These are phyloP conservation scores for Akanthomyces uredinophilus DNA, from an alignment of 2,329 filamentous ascomycete species.

Conservation along the genomic window DNA sequence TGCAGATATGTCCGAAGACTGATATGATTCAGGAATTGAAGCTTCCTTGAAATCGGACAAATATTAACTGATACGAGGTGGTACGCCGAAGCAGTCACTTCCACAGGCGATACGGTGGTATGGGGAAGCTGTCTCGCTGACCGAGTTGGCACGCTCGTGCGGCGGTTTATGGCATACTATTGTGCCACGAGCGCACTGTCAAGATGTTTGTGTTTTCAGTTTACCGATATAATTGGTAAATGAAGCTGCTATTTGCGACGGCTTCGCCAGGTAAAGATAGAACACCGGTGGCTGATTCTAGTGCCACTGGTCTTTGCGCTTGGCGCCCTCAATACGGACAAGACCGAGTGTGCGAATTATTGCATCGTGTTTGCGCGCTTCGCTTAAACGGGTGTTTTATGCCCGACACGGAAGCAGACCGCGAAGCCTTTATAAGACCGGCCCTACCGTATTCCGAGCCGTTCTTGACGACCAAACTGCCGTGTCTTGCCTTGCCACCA, in stretches of 20 bases:
- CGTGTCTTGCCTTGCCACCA: neutral
- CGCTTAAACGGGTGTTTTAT: neutral
- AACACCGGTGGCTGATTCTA: neutral
- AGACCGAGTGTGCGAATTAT: neutral
- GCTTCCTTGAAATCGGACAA: neutral
- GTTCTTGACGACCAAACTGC: neutral
- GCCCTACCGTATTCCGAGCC: neutral
- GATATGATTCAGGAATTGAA: too few species aligned
- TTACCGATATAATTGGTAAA: neutral
- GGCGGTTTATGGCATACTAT: neutral
- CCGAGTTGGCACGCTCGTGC: neutral
- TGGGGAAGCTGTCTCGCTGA: neutral
- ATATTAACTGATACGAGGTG: neutral
- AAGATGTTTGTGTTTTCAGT: neutral
- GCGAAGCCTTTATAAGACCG: neutral
- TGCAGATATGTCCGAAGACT: neutral
- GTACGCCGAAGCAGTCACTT: constrained; percentile 7
- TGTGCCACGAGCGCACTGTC: neutral
- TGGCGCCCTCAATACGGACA: constrained; percentile 1
- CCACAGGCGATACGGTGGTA: neutral
- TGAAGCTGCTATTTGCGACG: neutral
- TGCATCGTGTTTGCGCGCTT: neutral
- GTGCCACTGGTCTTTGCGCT: neutral
- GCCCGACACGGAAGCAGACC: neutral
- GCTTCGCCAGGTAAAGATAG: neutral